phyloP scores from a whole-genome alignment of 352 stramenopile species.

The Phytophthora palmivora region DNA sequence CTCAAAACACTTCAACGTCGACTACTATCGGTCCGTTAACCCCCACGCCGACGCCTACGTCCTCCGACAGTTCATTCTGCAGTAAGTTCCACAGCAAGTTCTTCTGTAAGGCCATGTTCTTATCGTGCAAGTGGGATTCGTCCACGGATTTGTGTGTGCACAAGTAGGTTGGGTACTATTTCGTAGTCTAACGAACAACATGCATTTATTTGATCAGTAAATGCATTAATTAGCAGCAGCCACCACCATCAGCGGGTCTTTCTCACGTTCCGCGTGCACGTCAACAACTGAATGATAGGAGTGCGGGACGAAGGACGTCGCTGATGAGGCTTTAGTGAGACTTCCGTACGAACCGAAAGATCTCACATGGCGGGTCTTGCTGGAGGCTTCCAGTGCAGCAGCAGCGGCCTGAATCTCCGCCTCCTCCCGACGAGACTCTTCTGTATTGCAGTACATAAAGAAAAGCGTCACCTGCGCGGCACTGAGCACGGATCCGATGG shows the following conservation, averaged over 20 bases:
- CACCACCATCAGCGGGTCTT: constrained; percentile 27
- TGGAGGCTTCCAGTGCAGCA: constrained; percentile 19
- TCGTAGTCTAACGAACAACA: too few species aligned
- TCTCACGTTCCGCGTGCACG: constrained; percentile 25
- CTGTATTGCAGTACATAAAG: constrained; percentile 44
- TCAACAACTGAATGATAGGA: constrained; percentile 23
- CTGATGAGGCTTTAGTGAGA: constrained; percentile 6
- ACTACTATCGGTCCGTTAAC: too few species aligned
- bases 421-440: constrained; percentile 31
- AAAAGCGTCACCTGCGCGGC: constrained; percentile 51
- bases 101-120: constrained; percentile 29
- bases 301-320: constrained; percentile 11
- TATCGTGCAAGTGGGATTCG: constrained; percentile 28
- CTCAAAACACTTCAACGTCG: too few species aligned
- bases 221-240: constrained; percentile 39
- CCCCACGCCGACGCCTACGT: constrained; percentile 10
- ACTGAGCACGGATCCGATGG: constrained; percentile 50
- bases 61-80: constrained; percentile 21
- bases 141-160: constrained; percentile 10
- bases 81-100: constrained; percentile 28
- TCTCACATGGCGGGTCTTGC: constrained; percentile 7
- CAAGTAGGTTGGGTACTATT: too few species aligned
- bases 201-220: too few species aligned
- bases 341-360: constrained; percentile 26
- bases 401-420: constrained; percentile 25